A percentile compares a stretch with the other conserved stretches of the same genome.
Conservation (phyloP, 1,284 basidiomycete genomes). For the Ceratobasidium papillatum region DNA sequence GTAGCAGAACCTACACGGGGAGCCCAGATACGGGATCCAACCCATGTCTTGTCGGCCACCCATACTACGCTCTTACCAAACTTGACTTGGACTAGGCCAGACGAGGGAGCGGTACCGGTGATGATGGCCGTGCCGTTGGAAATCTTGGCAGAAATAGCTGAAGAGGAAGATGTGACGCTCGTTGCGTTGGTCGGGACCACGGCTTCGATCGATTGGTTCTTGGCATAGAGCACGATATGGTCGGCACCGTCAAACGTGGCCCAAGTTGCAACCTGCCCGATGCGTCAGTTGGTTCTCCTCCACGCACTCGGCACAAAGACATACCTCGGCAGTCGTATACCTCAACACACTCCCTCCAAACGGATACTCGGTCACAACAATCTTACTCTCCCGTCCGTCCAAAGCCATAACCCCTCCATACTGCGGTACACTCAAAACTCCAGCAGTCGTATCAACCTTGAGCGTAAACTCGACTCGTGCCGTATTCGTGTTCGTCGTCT, state of each 20-base stretch:
- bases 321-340: constrained; percentile 38
- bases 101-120: constrained; percentile 50
- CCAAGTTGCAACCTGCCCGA: constrained; percentile 53
- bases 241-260: constrained; percentile 53
- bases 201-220: constrained; percentile 53
- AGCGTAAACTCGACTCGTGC: constrained; percentile 3
- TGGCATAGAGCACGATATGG: constrained; percentile 54
- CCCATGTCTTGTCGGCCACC: constrained; percentile 39
- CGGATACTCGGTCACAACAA: constrained; percentile 32
- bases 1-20: constrained; percentile 8
- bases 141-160: constrained; percentile 41
- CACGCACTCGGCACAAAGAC: neutral
- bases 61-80: constrained; percentile 43
- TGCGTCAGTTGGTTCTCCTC: neutral
- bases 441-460: constrained; percentile 17
- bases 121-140: constrained; percentile 49
- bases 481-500: constrained; percentile 30
- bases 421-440: neutral
- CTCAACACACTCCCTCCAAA: constrained; percentile 33
- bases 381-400: constrained; percentile 34
- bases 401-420: neutral
- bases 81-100: constrained; percentile 52
- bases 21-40: constrained; percentile 34
- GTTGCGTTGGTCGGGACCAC: constrained; percentile 47
- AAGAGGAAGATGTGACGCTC: constrained; percentile 42